phyloP scores from a whole-genome alignment of 1,284 basidiomycete genomes.

The Xerocomus minutiporus region DNA sequence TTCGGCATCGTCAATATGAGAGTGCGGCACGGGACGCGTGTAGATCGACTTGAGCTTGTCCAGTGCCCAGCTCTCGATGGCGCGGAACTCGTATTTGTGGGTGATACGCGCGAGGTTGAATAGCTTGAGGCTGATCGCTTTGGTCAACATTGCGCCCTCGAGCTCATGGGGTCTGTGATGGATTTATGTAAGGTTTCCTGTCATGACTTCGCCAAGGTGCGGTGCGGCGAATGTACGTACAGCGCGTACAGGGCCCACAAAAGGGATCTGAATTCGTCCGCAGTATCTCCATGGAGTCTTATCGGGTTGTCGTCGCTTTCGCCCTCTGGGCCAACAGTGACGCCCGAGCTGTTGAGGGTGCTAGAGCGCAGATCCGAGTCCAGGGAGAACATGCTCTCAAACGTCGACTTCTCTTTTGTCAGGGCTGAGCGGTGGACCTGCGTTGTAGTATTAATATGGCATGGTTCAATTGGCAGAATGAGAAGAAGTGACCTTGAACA shows the following conservation, averaged over 20 bases:
- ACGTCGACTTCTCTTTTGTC: slow-evolving; percentile 48
- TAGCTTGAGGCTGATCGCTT: slow-evolving; percentile 40
- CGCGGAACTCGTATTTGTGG: slow-evolving; percentile 54
- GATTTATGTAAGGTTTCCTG: slow-evolving; percentile 1
- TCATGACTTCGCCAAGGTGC: slow-evolving; percentile 2
- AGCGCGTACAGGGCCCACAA: slow-evolving; percentile 48
- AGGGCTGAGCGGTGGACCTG: slow-evolving; percentile 51
- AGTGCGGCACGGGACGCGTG: slow-evolving; percentile 29
- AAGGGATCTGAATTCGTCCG: slow-evolving; percentile 44
- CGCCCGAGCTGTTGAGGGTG: slow-evolving; percentile 19
- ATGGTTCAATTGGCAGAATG: slow-evolving; percentile 1
- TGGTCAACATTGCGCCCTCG: slow-evolving; percentile 39
- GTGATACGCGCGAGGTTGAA: slow-evolving; percentile 48
- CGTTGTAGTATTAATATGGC: background rate
- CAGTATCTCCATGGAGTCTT: slow-evolving; percentile 44
- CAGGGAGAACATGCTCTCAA: slow-evolving; percentile 50
- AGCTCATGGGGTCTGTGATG: slow-evolving; percentile 43
- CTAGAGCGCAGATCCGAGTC: slow-evolving; percentile 33
- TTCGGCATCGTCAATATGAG: slow-evolving; percentile 29
- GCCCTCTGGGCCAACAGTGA: slow-evolving; percentile 37
- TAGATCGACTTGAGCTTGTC: slow-evolving; percentile 39
- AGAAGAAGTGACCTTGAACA: slow-evolving; percentile 42
- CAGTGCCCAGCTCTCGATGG: slow-evolving; percentile 48
- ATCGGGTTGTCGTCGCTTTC: slow-evolving; percentile 46
- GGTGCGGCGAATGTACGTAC: slow-evolving; percentile 34